Percentiles rank a stretch among this genome's conserved stretches.
phyloP scores from a whole-genome alignment of 768 basidiomycete species.

The Dacryopinax spathularia region DNA sequence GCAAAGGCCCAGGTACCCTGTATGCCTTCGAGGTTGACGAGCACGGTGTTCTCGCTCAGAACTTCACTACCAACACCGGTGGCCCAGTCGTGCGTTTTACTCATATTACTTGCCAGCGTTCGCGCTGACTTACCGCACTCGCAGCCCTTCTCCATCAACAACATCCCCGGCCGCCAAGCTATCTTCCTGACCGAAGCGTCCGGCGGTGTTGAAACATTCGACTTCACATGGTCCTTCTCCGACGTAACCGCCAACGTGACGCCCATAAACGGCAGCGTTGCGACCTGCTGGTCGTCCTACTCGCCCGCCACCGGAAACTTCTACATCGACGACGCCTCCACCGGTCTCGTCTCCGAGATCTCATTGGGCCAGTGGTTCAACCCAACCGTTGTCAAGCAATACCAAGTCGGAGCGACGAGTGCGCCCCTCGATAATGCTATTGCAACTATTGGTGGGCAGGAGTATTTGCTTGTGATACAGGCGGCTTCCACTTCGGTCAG shows the following conservation, averaged over 20 bases:
- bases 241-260: neutral
- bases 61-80: neutral
- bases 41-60: neutral
- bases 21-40: neutral
- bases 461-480: slow-evolving; percentile 31
- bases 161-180: slow-evolving; percentile 3
- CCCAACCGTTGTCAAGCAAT: neutral
- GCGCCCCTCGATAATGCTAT: slow-evolving; percentile 32
- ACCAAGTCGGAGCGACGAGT: slow-evolving; percentile 8
- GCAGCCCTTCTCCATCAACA: slow-evolving; percentile 4
- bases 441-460: slow-evolving; percentile 26
- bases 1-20: neutral
- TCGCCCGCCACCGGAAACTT: slow-evolving; percentile 3
- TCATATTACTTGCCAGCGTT: neutral
- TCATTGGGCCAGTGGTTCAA: neutral
- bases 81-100: neutral
- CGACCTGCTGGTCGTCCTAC: neutral
- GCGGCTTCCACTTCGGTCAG: slow-evolving; percentile 29
- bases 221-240: neutral
- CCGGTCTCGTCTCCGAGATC: neutral
- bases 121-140: neutral
- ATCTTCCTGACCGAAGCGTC: slow-evolving; percentile 1
- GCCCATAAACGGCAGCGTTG: neutral
- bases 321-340: slow-evolving; percentile 2
- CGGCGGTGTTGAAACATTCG: slow-evolving; percentile 2